Evolutionary conservation across 179 eudicot genomes (phyloP), one percentile per base, ranked within the genome.

Genomic region (Silene noctiflora): DNA sequence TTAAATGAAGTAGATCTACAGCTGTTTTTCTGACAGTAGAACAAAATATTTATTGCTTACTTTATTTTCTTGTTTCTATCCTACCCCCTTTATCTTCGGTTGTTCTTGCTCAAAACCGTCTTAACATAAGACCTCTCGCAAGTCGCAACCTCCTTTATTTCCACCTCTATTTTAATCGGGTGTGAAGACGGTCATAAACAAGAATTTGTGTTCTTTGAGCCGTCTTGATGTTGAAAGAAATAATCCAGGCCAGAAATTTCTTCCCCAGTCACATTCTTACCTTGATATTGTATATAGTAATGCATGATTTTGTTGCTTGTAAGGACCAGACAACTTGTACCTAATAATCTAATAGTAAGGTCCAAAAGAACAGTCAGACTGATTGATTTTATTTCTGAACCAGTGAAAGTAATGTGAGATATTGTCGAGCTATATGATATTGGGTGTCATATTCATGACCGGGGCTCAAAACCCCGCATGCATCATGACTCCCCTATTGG

Each of bases 381-480:
- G 39, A 12, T 17, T 13, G 2, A 4, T 22, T 46, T 46, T 69
- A 17, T 19, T 31, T 35, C 19, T 25, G 21, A 24, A 71, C 39
- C 42, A 24, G 59, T 68, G 21, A 39, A 39, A 20, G 44, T 24
- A 68, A 46, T 11, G 58, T 69, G 31, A 21, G 20, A 67, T n/a
- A 69, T 22, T 44, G 56, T 46, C n/a, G n/a, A n/a, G n/a, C n/a
- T n/a, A n/a, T 69, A 67, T 71, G 69, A 19, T 66, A 66, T 46
- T 6, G 29, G 22, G 20, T 55, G 19, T 24, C 39, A 24, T 53
- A 71, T 16, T 71, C 60, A 53, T 53, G 44, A 53, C 62, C 24
- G 11, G 44, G 39, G 8, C 39, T 65, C 69, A 65, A 65, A 63
- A 29, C 44, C 69, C 44, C 21, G 60, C 60, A 56, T n/a, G 60